phyloP scores from a whole-genome alignment of 495 filamentous ascomycete genomes.

The Neurospora sp. region DNA sequence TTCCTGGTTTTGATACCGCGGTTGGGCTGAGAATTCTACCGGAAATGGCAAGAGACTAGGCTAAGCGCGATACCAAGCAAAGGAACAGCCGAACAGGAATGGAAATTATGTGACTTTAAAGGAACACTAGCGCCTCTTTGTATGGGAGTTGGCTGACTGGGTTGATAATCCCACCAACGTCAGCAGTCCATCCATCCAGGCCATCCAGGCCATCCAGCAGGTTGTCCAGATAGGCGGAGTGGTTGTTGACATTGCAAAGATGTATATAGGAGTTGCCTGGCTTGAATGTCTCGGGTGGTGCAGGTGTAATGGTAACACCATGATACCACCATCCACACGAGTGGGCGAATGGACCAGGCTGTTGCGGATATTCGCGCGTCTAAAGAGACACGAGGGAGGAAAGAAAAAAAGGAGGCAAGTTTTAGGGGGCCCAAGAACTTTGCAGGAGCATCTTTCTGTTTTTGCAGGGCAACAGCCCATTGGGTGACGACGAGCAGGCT shows the following conservation, averaged over 20 bases:
- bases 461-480: slow-evolving; percentile 5
- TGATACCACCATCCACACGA: background rate
- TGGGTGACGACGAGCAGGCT: slow-evolving; percentile 16
- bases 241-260: background rate
- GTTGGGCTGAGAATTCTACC: background rate
- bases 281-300: background rate
- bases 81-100: background rate
- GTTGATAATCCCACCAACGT: background rate
- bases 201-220: background rate
- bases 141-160: background rate
- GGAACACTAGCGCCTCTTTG: slow-evolving; percentile 3
- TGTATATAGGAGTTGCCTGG: background rate
- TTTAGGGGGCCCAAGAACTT: background rate
- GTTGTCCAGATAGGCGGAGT: background rate
- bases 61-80: background rate
- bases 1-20: background rate
- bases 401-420: background rate
- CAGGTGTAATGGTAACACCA: background rate
- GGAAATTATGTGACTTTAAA: background rate
- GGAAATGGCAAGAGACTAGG: background rate
- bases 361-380: slow-evolving; percentile 12
- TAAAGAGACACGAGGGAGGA: background rate
- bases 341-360: background rate
- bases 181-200: background rate
- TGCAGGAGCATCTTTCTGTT: slow-evolving; percentile 8